A percentile compares a stretch with the other conserved stretches of the same genome.
Conservation (phyloP, 1,284 basidiomycete species). For the Apiotrichum akiyoshidainum region DNA sequence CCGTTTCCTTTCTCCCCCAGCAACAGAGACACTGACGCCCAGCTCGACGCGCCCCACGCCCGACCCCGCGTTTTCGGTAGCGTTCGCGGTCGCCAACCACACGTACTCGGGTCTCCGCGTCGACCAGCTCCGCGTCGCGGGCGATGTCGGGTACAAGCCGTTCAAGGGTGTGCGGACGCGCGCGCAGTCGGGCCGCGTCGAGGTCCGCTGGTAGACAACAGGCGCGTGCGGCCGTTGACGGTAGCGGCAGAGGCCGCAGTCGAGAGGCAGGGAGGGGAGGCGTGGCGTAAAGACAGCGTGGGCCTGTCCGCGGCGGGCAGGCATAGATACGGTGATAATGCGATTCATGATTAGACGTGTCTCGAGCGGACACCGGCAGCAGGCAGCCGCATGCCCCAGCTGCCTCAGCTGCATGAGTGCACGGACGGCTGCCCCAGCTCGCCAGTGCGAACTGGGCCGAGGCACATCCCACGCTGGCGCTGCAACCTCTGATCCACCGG, state of each 20-base stretch:
- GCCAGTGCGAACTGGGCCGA: too few relatives aligned
- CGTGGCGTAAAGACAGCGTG: too few relatives aligned
- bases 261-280: too few relatives aligned
- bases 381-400: too few relatives aligned
- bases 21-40: neutral
- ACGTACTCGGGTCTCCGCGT: constrained; percentile 78
- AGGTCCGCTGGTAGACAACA: constrained; percentile 45
- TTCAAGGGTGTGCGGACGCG: constrained; percentile 62
- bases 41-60: constrained; percentile 51
- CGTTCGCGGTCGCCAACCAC: constrained; percentile 68
- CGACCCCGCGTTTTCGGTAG: constrained; percentile 67
- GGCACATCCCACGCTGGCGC: too few relatives aligned
- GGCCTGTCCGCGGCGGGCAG: too few relatives aligned
- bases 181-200: constrained; percentile 42
- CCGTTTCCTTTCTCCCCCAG: neutral
- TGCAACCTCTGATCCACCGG: too few relatives aligned
- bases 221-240: neutral
- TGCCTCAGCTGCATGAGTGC: too few relatives aligned
- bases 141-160: constrained; percentile 55
- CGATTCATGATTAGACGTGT: too few relatives aligned
- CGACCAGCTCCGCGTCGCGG: constrained; percentile 76
- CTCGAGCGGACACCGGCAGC: too few relatives aligned
- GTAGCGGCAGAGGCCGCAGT: neutral
- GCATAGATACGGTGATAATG: too few relatives aligned
- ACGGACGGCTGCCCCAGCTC: too few relatives aligned